phyloP scores from a whole-genome alignment of 108 stramenopile genomes.

The Fragilaria crotonensis region DNA sequence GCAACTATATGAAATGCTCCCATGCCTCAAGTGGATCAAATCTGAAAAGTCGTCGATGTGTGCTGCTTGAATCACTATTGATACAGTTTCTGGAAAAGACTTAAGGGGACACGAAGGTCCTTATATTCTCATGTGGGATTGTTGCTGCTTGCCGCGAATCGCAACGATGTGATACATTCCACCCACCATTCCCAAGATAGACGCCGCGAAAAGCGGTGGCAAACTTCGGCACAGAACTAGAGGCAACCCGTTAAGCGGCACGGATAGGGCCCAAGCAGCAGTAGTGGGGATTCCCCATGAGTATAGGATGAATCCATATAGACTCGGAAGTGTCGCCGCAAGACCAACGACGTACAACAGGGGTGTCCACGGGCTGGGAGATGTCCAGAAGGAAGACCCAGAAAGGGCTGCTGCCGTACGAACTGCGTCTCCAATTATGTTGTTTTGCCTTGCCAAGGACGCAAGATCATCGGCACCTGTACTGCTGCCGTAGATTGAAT shows the following conservation, averaged over 20 bases:
- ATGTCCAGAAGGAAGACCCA: conserved; percentile 61
- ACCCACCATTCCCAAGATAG: conserved; percentile 39
- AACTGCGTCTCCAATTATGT: conserved; percentile 34
- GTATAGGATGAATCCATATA: conserved; percentile 25
- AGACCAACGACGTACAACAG: conserved; percentile 47
- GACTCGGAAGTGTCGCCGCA: conserved; percentile 43
- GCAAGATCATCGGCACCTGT: conserved; percentile 40
- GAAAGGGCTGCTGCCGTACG: conserved; percentile 40
- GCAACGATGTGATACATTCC: conserved; percentile 20
- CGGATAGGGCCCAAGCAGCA: conserved; percentile 15
- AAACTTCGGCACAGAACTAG: conserved; percentile 50
- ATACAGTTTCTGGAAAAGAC: too few relatives aligned
- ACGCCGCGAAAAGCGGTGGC: conserved; percentile 44
- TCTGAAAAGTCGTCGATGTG: too few relatives aligned
- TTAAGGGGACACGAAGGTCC: too few relatives aligned
- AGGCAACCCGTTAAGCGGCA: conserved; percentile 54
- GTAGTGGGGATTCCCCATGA: conserved; percentile 25
- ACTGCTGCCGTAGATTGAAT: conserved; percentile 19
- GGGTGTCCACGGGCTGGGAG: conserved; percentile 36
- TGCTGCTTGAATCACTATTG: too few relatives aligned
- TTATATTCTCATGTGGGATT: conserved; percentile 12
- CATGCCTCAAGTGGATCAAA: too few relatives aligned
- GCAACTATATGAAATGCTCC: too few relatives aligned
- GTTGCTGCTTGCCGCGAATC: neutral
- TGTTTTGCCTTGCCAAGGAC: conserved; percentile 35